Conservation (phyloP, 805 yeast species). For the Teunomyces cretensis region DNA sequence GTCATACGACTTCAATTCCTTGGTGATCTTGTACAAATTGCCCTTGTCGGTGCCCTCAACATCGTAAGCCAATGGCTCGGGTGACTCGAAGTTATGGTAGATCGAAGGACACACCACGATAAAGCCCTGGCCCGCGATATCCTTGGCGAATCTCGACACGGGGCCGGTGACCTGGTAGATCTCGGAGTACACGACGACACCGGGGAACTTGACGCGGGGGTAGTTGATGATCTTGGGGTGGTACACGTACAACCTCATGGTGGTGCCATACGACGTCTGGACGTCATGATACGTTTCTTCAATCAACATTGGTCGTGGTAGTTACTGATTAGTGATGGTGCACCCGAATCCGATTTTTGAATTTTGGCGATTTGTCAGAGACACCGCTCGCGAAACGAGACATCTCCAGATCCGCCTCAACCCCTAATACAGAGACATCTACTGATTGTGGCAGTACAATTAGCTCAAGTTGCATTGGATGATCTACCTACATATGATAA, state of each 20-base stretch:
- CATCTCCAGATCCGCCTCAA: no score
- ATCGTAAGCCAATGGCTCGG: constrained; percentile 68
- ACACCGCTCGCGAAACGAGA: neutral
- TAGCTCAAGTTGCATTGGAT: no score
- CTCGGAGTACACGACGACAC: constrained; percentile 75
- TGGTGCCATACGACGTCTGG: constrained; percentile 62
- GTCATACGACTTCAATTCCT: constrained; percentile 70
- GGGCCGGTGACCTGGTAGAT: constrained; percentile 85
- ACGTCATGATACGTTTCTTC: constrained; percentile 66
- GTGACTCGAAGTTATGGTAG: constrained; percentile 69
- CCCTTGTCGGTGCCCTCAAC: constrained; percentile 75
- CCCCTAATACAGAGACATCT: no score
- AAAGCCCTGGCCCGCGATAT: constrained; percentile 77
- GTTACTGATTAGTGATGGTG: neutral
- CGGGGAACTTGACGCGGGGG: constrained; percentile 80
- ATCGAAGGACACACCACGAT: constrained; percentile 78
- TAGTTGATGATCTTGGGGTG: constrained; percentile 71
- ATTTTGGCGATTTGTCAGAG: neutral
- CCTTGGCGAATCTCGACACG: constrained; percentile 72
- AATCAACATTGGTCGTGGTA: constrained; percentile 56
- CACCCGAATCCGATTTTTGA: no score
- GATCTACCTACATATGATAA: no score
- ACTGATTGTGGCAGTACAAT: no score
- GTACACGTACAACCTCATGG: constrained; percentile 62
- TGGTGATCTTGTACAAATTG: constrained; percentile 61